These are phyloP conservation scores for Epichloe hybrida DNA, from an alignment of 2,329 filamentous ascomycete species.

Conservation along the genomic window DNA sequence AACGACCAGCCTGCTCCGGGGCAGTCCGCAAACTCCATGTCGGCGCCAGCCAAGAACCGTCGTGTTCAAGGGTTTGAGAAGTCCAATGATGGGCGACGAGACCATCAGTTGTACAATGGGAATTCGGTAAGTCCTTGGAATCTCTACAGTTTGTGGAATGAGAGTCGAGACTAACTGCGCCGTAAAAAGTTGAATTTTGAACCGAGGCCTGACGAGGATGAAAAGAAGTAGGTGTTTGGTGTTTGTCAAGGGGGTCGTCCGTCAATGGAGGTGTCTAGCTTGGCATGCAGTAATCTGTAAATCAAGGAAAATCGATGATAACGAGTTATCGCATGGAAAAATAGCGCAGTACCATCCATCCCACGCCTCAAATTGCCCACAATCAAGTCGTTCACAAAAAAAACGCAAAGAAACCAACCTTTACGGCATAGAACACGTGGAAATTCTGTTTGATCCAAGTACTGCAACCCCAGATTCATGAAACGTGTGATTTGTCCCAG, in stretches of 20 bases:
- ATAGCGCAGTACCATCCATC: no score
- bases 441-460: not conserved
- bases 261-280: not conserved
- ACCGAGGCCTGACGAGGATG: conserved; percentile 47
- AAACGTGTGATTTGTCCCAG: conserved; percentile 1
- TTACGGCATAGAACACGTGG: no score
- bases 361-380: no score
- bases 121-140: conserved; percentile 52
- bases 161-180: not conserved
- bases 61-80: conserved; percentile 25
- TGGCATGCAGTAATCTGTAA: not conserved
- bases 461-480: not conserved
- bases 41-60: conserved; percentile 11
- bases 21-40: conserved; percentile 3
- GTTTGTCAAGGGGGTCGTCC: not conserved
- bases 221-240: not conserved
- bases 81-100: conserved; percentile 36
- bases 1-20: not conserved
- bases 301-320: not conserved
- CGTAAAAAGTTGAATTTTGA: conserved; percentile 50
- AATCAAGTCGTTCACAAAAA: no score
- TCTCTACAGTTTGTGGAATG: no score
- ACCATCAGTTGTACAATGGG: conserved; percentile 76
- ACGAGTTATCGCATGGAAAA: no score
- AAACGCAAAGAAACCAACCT: no score